These are phyloP conservation scores for Zangia roseola DNA, from an alignment of 768 basidiomycete species.

Conservation along the genomic window DNA sequence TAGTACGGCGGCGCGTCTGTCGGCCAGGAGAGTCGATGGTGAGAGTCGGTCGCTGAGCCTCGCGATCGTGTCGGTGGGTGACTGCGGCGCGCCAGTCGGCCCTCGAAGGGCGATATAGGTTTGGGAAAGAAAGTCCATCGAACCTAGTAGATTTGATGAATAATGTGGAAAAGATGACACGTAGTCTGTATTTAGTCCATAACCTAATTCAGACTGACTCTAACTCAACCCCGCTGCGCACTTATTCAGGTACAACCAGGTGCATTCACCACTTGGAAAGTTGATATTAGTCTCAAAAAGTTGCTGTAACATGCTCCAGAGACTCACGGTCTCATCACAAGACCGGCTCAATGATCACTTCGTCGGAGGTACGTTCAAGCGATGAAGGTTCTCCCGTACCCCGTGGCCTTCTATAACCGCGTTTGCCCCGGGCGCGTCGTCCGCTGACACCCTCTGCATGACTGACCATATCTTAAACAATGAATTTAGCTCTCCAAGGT, in stretches of 20 bases:
- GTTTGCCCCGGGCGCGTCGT: not conserved
- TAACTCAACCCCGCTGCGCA: no score
- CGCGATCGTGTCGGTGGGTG: conserved; percentile 79
- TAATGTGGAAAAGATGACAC: conserved; percentile 4
- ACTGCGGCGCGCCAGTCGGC: conserved; percentile 80
- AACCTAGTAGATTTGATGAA: conserved; percentile 1
- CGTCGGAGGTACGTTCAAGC: no score
- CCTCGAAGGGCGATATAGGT: conserved; percentile 85
- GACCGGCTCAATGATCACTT: no score
- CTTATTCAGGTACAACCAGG: no score
- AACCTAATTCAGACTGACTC: no score
- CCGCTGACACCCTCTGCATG: not conserved
- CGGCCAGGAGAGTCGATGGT: conserved; percentile 85
- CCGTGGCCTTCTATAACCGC: not conserved
- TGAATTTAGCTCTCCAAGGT: no score
- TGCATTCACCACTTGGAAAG: no score
- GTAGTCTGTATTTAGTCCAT: no score
- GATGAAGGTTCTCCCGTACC: no score
- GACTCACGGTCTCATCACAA: no score
- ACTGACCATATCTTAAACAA: not conserved
- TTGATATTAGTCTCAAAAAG: no score
- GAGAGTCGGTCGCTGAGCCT: conserved; percentile 88
- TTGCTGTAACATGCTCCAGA: no score
- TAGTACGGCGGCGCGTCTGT: conserved; percentile 90
- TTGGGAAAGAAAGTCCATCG: conserved; percentile 83